Base-by-base conservation (phyloP, 1,284 basidiomycete genomes). In the Leucoagaricus sp. region DNA sequence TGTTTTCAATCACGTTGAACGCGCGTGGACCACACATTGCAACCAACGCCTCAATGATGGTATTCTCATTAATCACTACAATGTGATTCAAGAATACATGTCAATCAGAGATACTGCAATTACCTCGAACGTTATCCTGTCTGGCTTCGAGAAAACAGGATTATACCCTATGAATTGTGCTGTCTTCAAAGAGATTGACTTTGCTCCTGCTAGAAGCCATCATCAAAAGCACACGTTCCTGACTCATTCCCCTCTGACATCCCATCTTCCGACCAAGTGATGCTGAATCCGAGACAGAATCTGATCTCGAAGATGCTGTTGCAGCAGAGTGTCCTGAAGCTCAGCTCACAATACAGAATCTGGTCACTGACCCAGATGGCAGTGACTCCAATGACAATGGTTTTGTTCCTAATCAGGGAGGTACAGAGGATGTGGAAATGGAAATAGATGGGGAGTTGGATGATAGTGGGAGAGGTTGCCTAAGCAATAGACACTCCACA, bases 131-230 rank as follows among this genome's bases (percentile, higher is more conserved):
- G 34, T 64, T 29, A 62, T 65, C 40, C 41, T 57, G 25, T 59
- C 38, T 19, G 56, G 63, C 4, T 65, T 65, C 48, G 4, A 48
- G 36, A 62, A 61, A 49, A 66, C 62, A 13, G 67, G 67, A 1
- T 42, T 68, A 15, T 63, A 59, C 51, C 67, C 67, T 4, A 31
- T 64, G 44, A 62, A 67, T 51, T 55, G 44, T 9, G 53, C 62
- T 42, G 55, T 65, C 33, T 66, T 66, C 58, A 50, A 34, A 0
- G 40, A 55, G 9, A 44, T 60, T 23, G 65, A 66, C 34, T 65
- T 63, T 58, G 63, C 63, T n/a, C 65, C 62, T 12, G 31, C 31
- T 7, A 33, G 12, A 38, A 63, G 61, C 41, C 25, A 19, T 61
- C 63, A 3, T 52, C 51, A 13, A 40, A 40, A 10, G 59, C 57